Evolutionary conservation across 2,329 filamentous ascomycete genomes (phyloP).

Genomic region (Apiospora phragmitis): DNA sequence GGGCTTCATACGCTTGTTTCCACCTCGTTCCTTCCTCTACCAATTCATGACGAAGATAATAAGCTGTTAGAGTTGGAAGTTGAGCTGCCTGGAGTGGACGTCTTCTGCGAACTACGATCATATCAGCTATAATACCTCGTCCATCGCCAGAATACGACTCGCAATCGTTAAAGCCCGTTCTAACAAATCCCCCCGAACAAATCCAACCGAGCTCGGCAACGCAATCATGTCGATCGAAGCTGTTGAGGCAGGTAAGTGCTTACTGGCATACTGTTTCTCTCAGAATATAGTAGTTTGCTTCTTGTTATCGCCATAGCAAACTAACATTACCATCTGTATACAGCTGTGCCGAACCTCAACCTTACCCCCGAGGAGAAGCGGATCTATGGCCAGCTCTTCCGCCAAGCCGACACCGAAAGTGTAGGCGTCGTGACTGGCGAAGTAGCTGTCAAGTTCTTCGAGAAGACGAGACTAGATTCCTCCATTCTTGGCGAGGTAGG

Average conservation of each 20-base stretch:
- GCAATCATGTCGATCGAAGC: conserved; percentile 10
- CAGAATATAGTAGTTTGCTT: not conserved
- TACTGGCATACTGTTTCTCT: not conserved
- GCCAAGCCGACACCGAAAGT: conserved; percentile 86
- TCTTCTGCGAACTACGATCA: not conserved
- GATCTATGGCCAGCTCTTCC: conserved; percentile 89
- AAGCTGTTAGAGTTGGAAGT: not conserved
- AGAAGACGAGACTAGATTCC: conserved; percentile 88
- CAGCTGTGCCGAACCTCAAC: conserved; percentile 72
- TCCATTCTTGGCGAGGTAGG: conserved; percentile 83
- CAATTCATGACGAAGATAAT: not conserved
- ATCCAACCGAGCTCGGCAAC: conserved; percentile 9
- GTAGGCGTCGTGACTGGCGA: conserved; percentile 95
- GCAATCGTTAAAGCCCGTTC: not conserved
- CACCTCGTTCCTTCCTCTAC: not conserved
- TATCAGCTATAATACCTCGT: not conserved
- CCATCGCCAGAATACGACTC: not conserved
- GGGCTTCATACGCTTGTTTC: conserved; percentile 2
- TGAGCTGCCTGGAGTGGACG: not conserved
- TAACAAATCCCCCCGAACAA: not conserved
- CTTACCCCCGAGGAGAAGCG: conserved; percentile 90
- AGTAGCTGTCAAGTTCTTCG: conserved; percentile 95
- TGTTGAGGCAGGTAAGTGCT: conserved; percentile 9
- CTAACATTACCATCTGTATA: not conserved
- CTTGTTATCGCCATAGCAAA: not conserved